phyloP scores from a whole-genome alignment of 805 yeast genomes.

The Candida vaughaniae region DNA sequence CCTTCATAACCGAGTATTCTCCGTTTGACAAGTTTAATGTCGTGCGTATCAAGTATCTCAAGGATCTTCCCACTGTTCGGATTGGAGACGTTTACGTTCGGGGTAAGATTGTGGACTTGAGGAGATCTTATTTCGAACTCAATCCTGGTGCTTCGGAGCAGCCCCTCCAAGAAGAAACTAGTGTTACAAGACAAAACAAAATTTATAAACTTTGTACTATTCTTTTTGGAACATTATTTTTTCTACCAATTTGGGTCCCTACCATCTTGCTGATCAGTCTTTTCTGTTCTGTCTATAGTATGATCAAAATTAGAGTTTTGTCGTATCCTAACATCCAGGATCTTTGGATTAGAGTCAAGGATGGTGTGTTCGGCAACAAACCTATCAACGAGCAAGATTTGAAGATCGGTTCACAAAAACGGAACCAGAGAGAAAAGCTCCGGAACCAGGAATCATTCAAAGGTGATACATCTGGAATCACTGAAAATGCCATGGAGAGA shows the following conservation, averaged over 20 bases:
- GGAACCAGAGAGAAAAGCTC: constrained; percentile 26
- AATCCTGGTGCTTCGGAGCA: constrained; percentile 1
- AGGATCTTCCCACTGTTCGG: constrained; percentile 41
- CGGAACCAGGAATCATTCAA: constrained; percentile 35
- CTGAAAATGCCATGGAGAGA: constrained; percentile 36
- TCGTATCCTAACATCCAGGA: constrained; percentile 20
- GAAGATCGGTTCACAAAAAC: constrained; percentile 27
- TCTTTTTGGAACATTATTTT: constrained; percentile 23
- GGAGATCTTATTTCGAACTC: constrained; percentile 21
- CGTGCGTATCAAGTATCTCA: constrained; percentile 47
- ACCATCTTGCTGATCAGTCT: constrained; percentile 37
- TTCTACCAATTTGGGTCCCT: constrained; percentile 54
- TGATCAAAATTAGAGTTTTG: constrained; percentile 33
- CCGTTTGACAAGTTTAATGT: constrained; percentile 60
- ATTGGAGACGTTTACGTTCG: constrained; percentile 37
- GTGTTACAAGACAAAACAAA: constrained; percentile 30
- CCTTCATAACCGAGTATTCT: constrained; percentile 68
- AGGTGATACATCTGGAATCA: constrained; percentile 39
- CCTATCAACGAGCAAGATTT: constrained; percentile 33
- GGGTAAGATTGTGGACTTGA: constrained; percentile 55
- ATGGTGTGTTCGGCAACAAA: constrained; percentile 29
- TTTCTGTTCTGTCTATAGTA: constrained; percentile 38
- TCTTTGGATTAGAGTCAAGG: constrained; percentile 36
- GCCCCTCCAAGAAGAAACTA: constrained; percentile 37
- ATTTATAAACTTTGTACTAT: constrained; percentile 20